Conservation (phyloP, 2,329 filamentous ascomycete genomes). For the Colletotrichum sp. region DNA sequence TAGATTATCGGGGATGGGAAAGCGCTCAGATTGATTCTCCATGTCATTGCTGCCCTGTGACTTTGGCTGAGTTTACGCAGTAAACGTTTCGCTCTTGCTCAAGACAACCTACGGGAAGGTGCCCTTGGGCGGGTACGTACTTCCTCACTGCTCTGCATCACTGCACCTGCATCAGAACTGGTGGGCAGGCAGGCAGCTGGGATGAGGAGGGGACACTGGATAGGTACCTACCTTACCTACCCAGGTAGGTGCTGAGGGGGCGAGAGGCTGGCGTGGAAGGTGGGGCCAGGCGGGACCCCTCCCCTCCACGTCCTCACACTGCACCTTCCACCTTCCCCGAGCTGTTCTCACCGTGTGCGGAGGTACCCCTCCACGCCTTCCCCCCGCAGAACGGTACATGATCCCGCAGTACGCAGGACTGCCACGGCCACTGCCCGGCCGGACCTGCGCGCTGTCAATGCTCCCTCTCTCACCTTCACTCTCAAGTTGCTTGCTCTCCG, state of each 20-base stretch:
- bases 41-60: not conserved
- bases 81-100: not conserved
- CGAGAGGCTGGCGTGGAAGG: conserved; percentile 7
- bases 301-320: not conserved
- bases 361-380: not conserved
- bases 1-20: not conserved
- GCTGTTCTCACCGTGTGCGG: not conserved
- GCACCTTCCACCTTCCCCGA: not conserved
- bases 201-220: not conserved
- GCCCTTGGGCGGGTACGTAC: not conserved
- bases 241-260: not conserved
- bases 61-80: not conserved
- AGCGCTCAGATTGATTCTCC: not conserved
- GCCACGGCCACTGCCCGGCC: not conserved
- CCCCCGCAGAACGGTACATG: not conserved
- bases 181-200: not conserved
- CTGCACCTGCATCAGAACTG: not conserved
- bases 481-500: not conserved
- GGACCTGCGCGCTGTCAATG: not conserved
- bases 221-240: no score
- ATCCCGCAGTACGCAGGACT: not conserved
- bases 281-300: conserved; percentile 4
- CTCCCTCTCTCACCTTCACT: not conserved
- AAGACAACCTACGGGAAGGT: not conserved
- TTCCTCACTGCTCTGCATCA: not conserved